phyloP scores from a whole-genome alignment of 106 monocot genomes.

The Allium sativum region DNA sequence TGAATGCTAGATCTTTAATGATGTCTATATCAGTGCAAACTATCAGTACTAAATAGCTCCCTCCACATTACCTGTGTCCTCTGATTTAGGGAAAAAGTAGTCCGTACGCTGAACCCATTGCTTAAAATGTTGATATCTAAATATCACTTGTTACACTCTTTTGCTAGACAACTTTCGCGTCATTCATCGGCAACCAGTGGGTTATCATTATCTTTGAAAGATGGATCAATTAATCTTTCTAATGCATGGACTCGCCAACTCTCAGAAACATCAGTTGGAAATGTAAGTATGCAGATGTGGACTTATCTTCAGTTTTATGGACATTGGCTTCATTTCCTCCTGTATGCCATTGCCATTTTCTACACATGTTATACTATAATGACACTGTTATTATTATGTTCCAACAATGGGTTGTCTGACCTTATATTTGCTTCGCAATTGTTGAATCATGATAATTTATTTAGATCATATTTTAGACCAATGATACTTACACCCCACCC shows the following conservation, averaged over 20 bases:
- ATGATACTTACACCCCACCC: no score
- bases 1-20: no score
- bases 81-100: conserved; percentile 5
- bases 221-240: conserved; percentile 82
- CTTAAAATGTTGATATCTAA: no score
- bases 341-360: no score
- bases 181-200: conserved; percentile 88
- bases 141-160: conserved; percentile 12
- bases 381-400: no score
- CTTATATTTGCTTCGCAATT: no score
- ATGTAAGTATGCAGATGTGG: conserved; percentile 34
- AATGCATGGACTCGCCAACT: conserved; percentile 93
- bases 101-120: conserved; percentile 6
- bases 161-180: conserved; percentile 66
- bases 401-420: no score
- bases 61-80: not conserved
- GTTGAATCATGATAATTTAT: no score
- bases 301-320: conserved; percentile 2
- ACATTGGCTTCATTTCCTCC: not conserved
- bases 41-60: not conserved
- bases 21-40: no score
- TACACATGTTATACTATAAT: no score
- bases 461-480: no score
- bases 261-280: conserved; percentile 64
- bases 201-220: conserved; percentile 55